Percentiles rank a stretch among this genome's conserved stretches.
Conservation (phyloP, 1,284 basidiomycete genomes). For the Pascua sp. region DNA sequence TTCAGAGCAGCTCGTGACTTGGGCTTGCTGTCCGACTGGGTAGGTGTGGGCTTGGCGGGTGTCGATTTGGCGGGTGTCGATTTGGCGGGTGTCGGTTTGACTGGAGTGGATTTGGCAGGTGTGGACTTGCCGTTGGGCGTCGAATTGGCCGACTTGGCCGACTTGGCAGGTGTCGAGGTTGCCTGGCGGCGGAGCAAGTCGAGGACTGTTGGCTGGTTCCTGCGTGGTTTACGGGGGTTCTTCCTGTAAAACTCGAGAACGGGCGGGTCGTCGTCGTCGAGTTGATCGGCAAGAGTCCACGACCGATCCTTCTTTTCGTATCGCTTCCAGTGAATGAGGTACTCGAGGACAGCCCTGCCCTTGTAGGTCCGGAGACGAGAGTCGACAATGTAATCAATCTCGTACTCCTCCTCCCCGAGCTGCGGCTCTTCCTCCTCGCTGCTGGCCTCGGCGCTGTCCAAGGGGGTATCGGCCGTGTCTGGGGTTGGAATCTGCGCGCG, state of each 20-base stretch:
- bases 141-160: neutral
- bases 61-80: neutral
- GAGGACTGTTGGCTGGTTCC: slow-evolving; percentile 2
- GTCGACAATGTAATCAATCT: slow-evolving; percentile 41
- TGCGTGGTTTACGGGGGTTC: slow-evolving; percentile 27
- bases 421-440: slow-evolving; percentile 4
- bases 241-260: slow-evolving; percentile 32
- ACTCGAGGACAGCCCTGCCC: slow-evolving; percentile 29
- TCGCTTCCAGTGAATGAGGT: slow-evolving; percentile 38
- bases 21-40: neutral
- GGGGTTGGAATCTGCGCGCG: no score
- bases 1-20: neutral
- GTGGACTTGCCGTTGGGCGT: neutral
- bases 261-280: slow-evolving; percentile 47
- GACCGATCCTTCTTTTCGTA: slow-evolving; percentile 30
- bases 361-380: slow-evolving; percentile 23
- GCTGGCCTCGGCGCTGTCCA: neutral
- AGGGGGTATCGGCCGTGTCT: no score
- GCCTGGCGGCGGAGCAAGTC: slow-evolving; percentile 4
- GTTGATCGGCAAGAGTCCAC: slow-evolving; percentile 37
- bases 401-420: slow-evolving; percentile 37
- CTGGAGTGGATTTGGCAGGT: neutral
- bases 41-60: neutral
- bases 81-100: neutral
- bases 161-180: neutral